A percentile compares a stretch with the other conserved stretches of the same genome.
These are phyloP conservation scores for Cryphonectria radicalis DNA, from an alignment of 2,329 filamentous ascomycete species.

Conservation along the genomic window DNA sequence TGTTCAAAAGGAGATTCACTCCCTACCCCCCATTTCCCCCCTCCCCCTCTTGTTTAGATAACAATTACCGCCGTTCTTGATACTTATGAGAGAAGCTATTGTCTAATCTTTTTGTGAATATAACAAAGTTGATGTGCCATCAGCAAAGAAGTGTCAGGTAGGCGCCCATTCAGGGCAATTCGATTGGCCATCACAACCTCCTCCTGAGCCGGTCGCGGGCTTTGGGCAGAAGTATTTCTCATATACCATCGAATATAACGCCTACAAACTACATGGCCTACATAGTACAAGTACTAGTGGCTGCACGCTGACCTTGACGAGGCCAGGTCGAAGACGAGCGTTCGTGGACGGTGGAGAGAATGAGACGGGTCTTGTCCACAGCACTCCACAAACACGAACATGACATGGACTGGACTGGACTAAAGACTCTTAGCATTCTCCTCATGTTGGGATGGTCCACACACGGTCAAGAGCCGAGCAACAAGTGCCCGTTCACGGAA, in stretches of 20 bases:
- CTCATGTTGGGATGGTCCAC: neutral
- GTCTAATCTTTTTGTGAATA: too few relatives aligned
- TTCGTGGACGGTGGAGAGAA: slow-evolving; percentile 19
- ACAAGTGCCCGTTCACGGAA: neutral
- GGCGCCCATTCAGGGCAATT: neutral
- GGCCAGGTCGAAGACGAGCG: slow-evolving; percentile 19
- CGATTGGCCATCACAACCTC: neutral
- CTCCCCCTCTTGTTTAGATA: too few relatives aligned
- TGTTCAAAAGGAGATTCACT: too few relatives aligned
- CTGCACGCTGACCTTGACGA: slow-evolving; percentile 17
- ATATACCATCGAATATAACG: slow-evolving; percentile 6
- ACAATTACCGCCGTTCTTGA: too few relatives aligned
- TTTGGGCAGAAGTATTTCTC: neutral
- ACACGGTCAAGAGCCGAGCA: neutral
- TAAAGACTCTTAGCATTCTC: neutral
- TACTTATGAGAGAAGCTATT: too few relatives aligned
- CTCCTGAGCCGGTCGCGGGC: neutral
- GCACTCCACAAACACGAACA: neutral
- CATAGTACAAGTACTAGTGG: slow-evolving; percentile 29
- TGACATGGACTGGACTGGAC: too few relatives aligned
- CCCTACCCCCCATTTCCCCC: too few relatives aligned
- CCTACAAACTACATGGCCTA: slow-evolving; percentile 26
- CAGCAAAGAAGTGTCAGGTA: too few relatives aligned
- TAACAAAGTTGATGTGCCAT: too few relatives aligned
- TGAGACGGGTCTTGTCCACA: neutral